Evolutionary conservation across 1,284 basidiomycete genomes (phyloP), one percentile per base, ranked within the genome.

Genomic region (Hymenochaete sp.): DNA sequence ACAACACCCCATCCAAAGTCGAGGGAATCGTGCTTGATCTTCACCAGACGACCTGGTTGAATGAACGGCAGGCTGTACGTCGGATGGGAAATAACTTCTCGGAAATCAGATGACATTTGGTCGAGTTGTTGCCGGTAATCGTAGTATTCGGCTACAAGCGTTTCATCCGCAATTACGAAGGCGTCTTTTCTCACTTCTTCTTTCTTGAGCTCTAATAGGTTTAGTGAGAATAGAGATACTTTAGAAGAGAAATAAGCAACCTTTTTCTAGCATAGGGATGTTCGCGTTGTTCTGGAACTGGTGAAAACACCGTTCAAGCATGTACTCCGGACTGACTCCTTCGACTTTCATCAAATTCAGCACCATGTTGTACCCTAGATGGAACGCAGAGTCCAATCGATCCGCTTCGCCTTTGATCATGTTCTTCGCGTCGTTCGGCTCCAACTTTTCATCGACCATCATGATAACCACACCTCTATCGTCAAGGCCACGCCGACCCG

Each of bases 361-460:
- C 24, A 99, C 78, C 96, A 98, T 98, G 64, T 99, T 99, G 67
- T 99, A 99, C 9, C 96, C 95, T 6, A 99, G 71, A 65, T 98
- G 93, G 72, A 99, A 99, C 3, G 96, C 96, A 14, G 93, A 98
- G 65, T 99, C 93, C 50, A 99, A 71, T 31, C 95, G 75, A 64
- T 98, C 96, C 4, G 96, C 93, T 67, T 97, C 89, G 42, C 96
- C 96, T 65, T 98, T 98, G 63, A 98, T 89, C 96, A 99, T 98
- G 45, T 75, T 77, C 71, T 97, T 98, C 38, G 96, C 95, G 0
- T 84, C 78, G 2, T 77, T 64, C 0, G 96, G 93, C 59, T 98
- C 96, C 42, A 99, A 73, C 67, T 96, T 97, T 67, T 97, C 93
- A 64, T 98, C 95, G 61, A 88, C 91, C 96, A 99, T 98, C 92